These are phyloP conservation scores for Penstemon barbatus DNA, from an alignment of 257 asterid species.

Conservation along the genomic window DNA sequence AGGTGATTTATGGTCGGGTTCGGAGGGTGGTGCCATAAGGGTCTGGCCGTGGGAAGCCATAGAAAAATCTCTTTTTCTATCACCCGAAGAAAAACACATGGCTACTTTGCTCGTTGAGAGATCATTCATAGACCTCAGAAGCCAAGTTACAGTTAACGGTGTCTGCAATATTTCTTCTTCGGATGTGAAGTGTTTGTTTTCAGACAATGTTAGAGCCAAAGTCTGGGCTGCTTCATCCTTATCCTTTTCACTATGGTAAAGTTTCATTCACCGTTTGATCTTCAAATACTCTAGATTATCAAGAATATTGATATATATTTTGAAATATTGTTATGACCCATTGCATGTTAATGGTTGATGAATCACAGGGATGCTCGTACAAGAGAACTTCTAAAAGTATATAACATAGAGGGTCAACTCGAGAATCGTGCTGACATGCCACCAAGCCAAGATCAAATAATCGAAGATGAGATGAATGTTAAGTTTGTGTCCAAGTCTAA, in stretches of 20 bases:
- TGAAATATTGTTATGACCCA: not conserved
- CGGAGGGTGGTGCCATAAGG: slow-evolving; percentile 72
- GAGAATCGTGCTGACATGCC: slow-evolving; percentile 75
- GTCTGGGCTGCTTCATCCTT: slow-evolving; percentile 81
- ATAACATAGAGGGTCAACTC: slow-evolving; percentile 73
- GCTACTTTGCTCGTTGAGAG: slow-evolving; percentile 86
- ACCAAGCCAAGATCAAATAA: slow-evolving; percentile 57
- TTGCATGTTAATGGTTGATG: slow-evolving; percentile 15
- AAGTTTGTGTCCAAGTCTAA: slow-evolving; percentile 71
- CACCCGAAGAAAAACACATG: slow-evolving; percentile 81
- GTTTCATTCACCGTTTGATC: not conserved
- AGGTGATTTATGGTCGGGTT: slow-evolving; percentile 98
- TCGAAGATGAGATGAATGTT: slow-evolving; percentile 74
- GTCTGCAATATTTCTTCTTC: slow-evolving; percentile 79
- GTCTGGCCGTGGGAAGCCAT: slow-evolving; percentile 92
- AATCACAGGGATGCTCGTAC: slow-evolving; percentile 89
- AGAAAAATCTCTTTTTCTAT: slow-evolving; percentile 73
- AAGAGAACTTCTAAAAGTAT: slow-evolving; percentile 82
- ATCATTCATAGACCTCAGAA: slow-evolving; percentile 69
- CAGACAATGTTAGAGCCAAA: slow-evolving; percentile 65
- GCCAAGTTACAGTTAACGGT: slow-evolving; percentile 89
- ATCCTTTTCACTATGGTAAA: slow-evolving; percentile 84
- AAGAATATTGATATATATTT: no score
- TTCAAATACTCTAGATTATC: no score
- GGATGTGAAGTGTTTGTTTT: slow-evolving; percentile 70